These are phyloP conservation scores for Geoglossum glabrum DNA, from an alignment of 495 filamentous ascomycete genomes.

Conservation along the genomic window DNA sequence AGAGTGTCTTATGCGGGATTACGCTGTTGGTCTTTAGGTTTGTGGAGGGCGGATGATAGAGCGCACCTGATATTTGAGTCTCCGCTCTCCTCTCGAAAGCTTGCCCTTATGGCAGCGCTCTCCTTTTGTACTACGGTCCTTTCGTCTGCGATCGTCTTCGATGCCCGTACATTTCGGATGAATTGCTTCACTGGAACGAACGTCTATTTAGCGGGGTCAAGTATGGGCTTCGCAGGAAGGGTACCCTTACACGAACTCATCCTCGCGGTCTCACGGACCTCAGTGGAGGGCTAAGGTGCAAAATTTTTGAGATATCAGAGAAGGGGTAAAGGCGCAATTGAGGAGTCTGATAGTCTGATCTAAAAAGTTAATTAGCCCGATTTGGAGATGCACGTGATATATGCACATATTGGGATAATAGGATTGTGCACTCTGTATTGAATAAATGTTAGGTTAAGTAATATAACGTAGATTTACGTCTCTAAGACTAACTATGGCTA, in stretches of 20 bases:
- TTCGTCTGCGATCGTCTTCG: conserved; percentile 97
- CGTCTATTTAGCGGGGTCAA: neutral
- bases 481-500: no score
- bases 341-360: neutral
- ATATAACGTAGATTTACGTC: no score
- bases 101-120: conserved; percentile 88
- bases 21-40: conserved; percentile 4
- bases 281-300: neutral
- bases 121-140: conserved; percentile 96
- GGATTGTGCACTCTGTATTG: no score
- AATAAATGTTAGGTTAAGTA: no score
- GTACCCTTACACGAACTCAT: conserved; percentile 47
- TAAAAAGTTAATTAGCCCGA: neutral
- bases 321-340: neutral
- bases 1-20: neutral
- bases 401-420: no score
- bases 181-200: conserved; percentile 76
- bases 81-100: conserved; percentile 87
- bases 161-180: conserved; percentile 93
- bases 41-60: conserved; percentile 6
- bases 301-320: neutral
- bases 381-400: neutral
- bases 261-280: conserved; percentile 13
- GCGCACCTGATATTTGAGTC: conserved; percentile 71
- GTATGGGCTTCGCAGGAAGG: conserved; percentile 4